A percentile compares a stretch with the other conserved stretches of the same genome.
Conservation (phyloP, 139 green algal genomes). For the Chlamydomonas incerta region DNA sequence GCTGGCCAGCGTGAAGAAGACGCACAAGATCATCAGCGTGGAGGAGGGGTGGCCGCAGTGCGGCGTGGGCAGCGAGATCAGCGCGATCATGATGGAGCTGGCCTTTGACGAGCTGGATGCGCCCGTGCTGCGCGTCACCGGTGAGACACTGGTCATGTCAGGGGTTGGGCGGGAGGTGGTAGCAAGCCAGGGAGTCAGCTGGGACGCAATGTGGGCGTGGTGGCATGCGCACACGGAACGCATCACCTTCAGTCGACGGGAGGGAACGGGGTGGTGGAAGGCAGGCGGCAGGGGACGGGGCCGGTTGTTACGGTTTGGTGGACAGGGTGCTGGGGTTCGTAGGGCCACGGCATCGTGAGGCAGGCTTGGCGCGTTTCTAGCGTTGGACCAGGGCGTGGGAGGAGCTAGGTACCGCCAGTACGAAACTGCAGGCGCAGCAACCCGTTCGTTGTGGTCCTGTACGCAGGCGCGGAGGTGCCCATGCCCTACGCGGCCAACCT, state of each 20-base stretch:
- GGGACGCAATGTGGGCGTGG: background rate
- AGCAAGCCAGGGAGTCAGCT: background rate
- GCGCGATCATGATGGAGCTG: conserved; percentile 88
- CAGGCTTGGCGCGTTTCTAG: too few species aligned
- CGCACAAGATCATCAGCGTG: conserved; percentile 87
- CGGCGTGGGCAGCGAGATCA: conserved; percentile 90
- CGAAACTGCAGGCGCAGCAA: background rate
- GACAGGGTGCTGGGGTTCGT: too few species aligned
- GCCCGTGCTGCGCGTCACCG: conserved; percentile 91
- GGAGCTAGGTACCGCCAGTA: too few species aligned
- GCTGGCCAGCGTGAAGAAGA: conserved; percentile 88
- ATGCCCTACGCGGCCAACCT: conserved; percentile 98
- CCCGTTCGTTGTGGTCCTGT: background rate
- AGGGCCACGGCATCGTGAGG: too few species aligned
- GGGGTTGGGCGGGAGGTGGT: background rate
- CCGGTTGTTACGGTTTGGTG: too few species aligned
- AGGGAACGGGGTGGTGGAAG: too few species aligned
- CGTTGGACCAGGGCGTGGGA: too few species aligned
- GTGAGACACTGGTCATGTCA: conserved; percentile 45
- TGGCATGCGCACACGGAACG: too few species aligned
- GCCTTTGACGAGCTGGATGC: conserved; percentile 98
- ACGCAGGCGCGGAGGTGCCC: conserved; percentile 84
- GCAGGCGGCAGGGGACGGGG: too few species aligned
- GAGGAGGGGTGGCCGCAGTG: conserved; percentile 98
- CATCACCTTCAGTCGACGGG: too few species aligned